Base-by-base conservation (phyloP, 306 rosid species). In the Castanea sativa region DNA sequence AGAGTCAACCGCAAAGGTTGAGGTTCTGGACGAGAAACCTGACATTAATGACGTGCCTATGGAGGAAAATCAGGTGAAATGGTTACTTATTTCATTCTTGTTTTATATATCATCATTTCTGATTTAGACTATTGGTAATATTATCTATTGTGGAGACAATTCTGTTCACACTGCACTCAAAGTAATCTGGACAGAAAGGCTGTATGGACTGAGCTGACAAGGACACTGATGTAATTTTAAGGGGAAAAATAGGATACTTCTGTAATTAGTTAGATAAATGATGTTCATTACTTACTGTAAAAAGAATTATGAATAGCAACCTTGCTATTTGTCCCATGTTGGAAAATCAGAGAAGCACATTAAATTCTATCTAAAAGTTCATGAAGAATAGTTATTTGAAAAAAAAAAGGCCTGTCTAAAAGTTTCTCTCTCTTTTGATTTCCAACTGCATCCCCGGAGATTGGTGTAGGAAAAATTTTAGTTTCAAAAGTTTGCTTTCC, bases 1-100 rank as follows among this genome's bases (percentile, higher is more conserved):
- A 41, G 88, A 85, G 73, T 83, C 71, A 78, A 82, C 79, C 74
- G 51, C 64, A 67, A 89, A 87, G 88, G 85, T 73, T 32, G 90
- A 82, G 69, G 75, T 56, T 81, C 79, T 88, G 83, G 94, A 90
- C 35, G 96, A 87, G 83, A 95, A 95, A 77, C 99, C 98, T 63
- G 97, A 93, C 86, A 95, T 91, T 75, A 95, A 95, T 78, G 98
- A 95, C 64, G 81, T 91, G 35, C 98, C 97, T 3, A 86, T 88
- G 91, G 98, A 95, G 73, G 99, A 95, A 83, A 93, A 83, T 86
- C 88, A 93, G 97, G 99, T 95, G 75, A 81, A 64, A 35, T 4
- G 61, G 38, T 73, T 76, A 2, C 77, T 8, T 14, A 35, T 55
- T 71, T 55, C 30, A 67, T 76, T 61, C 65, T 81, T 72, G 11